Conservation (phyloP, 2,329 filamentous ascomycete genomes). For the Escovopsis weberi region DNA sequence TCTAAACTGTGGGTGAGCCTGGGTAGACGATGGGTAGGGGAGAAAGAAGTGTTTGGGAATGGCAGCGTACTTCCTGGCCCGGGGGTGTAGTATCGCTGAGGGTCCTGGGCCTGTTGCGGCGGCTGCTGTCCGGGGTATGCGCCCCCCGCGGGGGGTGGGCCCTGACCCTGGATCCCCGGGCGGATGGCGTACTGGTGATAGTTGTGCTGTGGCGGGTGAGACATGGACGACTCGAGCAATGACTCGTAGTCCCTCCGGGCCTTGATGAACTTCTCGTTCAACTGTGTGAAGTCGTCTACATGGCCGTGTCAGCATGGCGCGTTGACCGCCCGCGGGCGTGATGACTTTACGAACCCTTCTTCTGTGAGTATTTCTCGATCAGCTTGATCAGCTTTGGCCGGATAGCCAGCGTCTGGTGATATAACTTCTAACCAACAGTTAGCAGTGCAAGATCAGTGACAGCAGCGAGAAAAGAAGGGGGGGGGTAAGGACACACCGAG, state of each 20-base stretch:
- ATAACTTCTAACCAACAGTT: constrained; percentile 42
- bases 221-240: constrained; percentile 92
- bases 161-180: constrained; percentile 31
- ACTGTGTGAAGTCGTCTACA: constrained; percentile 91
- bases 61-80: constrained; percentile 4
- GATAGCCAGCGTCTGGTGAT: constrained; percentile 88
- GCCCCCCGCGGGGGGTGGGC: constrained; percentile 24
- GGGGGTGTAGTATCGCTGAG: constrained; percentile 53
- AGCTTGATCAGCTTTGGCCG: constrained; percentile 93
- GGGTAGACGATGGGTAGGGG: not conserved
- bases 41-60: not conserved
- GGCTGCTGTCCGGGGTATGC: constrained; percentile 25
- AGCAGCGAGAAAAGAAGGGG: too few species aligned
- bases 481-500: constrained; percentile 38
- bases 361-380: constrained; percentile 98
- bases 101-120: constrained; percentile 30
- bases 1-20: constrained; percentile 16
- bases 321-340: too few species aligned
- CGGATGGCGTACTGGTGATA: constrained; percentile 56
- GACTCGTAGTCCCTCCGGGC: constrained; percentile 92
- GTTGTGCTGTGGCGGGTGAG: constrained; percentile 68
- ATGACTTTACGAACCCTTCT: constrained; percentile 55
- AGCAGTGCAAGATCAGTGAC: too few species aligned
- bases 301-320: not conserved
- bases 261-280: constrained; percentile 99